Percentiles rank a stretch among this genome's conserved stretches.
Conservation (phyloP, 1,284 basidiomycete species). For the Mycosarcoma mackinlayi region DNA sequence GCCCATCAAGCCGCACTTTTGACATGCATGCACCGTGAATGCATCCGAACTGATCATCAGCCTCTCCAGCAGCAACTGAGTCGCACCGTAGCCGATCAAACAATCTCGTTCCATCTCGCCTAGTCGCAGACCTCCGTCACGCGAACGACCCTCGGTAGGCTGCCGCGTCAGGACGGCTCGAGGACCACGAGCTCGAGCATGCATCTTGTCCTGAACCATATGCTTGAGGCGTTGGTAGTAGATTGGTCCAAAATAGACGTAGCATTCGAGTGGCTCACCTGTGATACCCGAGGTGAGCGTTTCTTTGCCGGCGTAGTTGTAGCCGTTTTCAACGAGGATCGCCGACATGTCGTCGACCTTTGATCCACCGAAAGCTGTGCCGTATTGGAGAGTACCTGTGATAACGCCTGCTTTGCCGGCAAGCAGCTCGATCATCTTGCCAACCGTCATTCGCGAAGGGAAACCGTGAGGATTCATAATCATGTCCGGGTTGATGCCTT, state of each 20-base stretch:
- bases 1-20: constrained; percentile 93
- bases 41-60: constrained; percentile 92
- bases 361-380: constrained; percentile 93
- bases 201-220: constrained; percentile 98
- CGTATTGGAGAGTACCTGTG: constrained; percentile 86
- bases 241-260: constrained; percentile 98
- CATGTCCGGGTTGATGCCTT: constrained; percentile 93
- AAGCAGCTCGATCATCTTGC: constrained; percentile 98
- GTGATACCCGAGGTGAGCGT: constrained; percentile 98
- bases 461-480: constrained; percentile 99
- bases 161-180: constrained; percentile 96
- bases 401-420: constrained; percentile 86
- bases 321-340: constrained; percentile 93
- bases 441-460: constrained; percentile 97
- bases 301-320: constrained; percentile 97
- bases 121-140: constrained; percentile 94
- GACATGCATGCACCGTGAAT: constrained; percentile 95
- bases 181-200: constrained; percentile 85
- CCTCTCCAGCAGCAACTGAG: constrained; percentile 92
- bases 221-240: constrained; percentile 79
- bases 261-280: constrained; percentile 93
- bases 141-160: constrained; percentile 96
- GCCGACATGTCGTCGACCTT: constrained; percentile 99
- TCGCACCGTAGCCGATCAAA: constrained; percentile 74
- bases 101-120: constrained; percentile 99